A percentile compares a stretch with the other conserved stretches of the same genome.
phyloP scores from a whole-genome alignment of 2,329 filamentous ascomycete genomes.

The Diplodia seriata region DNA sequence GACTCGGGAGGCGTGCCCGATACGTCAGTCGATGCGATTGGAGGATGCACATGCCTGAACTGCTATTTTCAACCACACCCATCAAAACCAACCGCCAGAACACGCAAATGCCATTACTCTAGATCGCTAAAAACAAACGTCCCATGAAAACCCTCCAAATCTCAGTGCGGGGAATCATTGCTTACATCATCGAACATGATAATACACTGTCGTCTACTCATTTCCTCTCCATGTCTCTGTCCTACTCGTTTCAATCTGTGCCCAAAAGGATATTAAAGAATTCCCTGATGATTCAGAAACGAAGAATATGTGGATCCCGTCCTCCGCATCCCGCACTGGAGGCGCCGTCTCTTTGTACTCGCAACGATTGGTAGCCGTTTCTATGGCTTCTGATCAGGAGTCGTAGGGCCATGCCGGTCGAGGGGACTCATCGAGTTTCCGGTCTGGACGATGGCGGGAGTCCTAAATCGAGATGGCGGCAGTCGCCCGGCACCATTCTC shows the following conservation, averaged over 20 bases:
- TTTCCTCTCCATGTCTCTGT: neutral
- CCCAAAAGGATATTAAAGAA: neutral
- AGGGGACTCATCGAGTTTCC: neutral
- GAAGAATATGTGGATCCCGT: neutral
- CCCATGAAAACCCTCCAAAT: too few relatives aligned
- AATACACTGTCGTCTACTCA: neutral
- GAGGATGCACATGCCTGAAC: neutral
- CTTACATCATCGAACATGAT: neutral
- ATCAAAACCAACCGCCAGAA: neutral
- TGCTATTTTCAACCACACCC: neutral
- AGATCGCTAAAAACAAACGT: too few relatives aligned
- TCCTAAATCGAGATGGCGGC: neutral
- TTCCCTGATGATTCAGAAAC: neutral
- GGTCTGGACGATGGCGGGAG: neutral
- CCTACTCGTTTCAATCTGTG: neutral
- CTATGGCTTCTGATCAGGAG: neutral
- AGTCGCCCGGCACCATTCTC: neutral
- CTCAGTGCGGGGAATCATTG: neutral
- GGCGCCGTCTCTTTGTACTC: neutral
- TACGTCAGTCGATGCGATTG: conserved; percentile 1
- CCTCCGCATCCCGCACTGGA: too few relatives aligned
- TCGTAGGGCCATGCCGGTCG: neutral
- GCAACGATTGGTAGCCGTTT: neutral
- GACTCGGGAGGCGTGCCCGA: neutral
- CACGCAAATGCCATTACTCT: neutral